Base-by-base conservation (phyloP, 2,329 filamentous ascomycete species). In the Uncinocarpus reesii region DNA sequence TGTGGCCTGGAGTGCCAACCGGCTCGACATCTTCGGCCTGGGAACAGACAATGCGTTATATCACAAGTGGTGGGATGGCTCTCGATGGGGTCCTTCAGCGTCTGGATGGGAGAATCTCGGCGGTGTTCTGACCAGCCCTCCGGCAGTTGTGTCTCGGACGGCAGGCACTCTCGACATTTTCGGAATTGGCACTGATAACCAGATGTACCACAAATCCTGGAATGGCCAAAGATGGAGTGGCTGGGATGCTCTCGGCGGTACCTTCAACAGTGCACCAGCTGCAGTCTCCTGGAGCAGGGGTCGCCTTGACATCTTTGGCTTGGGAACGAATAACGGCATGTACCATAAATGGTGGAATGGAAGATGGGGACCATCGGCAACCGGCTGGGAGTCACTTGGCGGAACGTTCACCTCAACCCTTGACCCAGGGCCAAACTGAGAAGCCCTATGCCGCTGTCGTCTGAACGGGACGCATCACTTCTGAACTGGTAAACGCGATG, bases 271-370 rank as follows among this genome's bases (percentile, higher is more conserved):
- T 11, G 51, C 49, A 4, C 56, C 56, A 11, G 41, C 45, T 1
- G 50, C 54, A 13, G 52, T 58, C 7, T 53, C 52, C 2, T 58
- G 56, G 55, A 52, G 42, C 3, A 32, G 34, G 1, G 49, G 49
- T 26, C 48, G 56, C n/a, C 49, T 56, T n/a, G 55, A 58, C 29
- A 47, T 58, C 5, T 60, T 60, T 38, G 51, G 51, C 2, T 37
- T 55, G 8, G 54, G 56, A 16, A 55, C 53, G 4, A 47, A 58
- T 29, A 53, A 52, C 20, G 32, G 32, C 15, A 50, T 47, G 48
- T 50, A 29, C 38, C 53, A 48, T 44, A 53, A 52, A 42, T 45
- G 34, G 49, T 56, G 41, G 45, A 53, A 42, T 40, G 41, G 50
- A n/a, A 38, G 34, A 50, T 52, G 51, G 51, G 47, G 38, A 1